Base-by-base conservation (phyloP, 148 eudicot genomes). In the Chenopodium berlandieri region DNA sequence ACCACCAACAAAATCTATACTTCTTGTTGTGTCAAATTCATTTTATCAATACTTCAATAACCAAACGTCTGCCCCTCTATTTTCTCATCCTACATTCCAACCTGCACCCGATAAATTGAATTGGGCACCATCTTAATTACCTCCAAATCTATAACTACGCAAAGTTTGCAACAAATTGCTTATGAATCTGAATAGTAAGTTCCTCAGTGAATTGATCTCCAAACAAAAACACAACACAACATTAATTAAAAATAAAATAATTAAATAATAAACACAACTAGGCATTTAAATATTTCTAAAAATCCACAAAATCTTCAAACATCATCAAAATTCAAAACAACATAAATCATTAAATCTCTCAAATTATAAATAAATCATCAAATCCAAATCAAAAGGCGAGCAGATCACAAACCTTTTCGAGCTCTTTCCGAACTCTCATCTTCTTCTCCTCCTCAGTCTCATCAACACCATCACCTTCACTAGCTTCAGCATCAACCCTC, bases 361-460 rank as follows among this genome's bases (percentile, higher is more conserved):
- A 23, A 71, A 3, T 3, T 44, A 56, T 30, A 19, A 62, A 46
- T 17, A 1, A 58, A 9, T 1, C 1, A 7, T 7, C 25, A 1
- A 76, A 58, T 44, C 16, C 25, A 40, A 40, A 40, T 40, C 44
- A 40, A 40, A 52, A 25, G 13, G 8, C 13, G 16, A 60, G 37
- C 17, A 32, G 66, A n/a, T 17, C 13, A 16, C 58, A 0, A 58
- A 92, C 99, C 97, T 94, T 96, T 77, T 94, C 92, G 37, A 96
- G 97, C 85, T 96, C 98, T 75, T 88, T 94, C 44, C 92, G 79
- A 30, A 96, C 99, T 81, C 99, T 86, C 91, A 78, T 82, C 87
- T 89, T 86, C 89, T 96, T 96, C 88, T 92, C 89, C 78, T 95
- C 97, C 79, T 95, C 97, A 37, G 88, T 89, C 85, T 91, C 96